Base-by-base conservation (phyloP, 1,284 basidiomycete genomes). In the Tremellales sp. region DNA sequence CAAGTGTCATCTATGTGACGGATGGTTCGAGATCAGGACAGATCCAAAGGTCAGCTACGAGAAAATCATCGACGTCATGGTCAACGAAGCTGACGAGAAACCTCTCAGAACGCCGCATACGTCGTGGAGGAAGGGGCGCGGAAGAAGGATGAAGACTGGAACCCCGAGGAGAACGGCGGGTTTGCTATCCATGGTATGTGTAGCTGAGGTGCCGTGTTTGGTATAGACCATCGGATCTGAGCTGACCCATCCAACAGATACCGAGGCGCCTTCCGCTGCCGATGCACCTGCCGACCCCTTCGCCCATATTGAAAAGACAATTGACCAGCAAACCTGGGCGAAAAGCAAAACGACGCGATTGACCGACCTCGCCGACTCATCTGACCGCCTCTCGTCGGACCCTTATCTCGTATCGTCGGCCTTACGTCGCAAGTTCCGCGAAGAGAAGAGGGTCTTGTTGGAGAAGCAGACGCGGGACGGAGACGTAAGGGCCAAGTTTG, bases 21-120 rank as follows among this genome's bases (percentile, higher is more conserved):
- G 83, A 19, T 91, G 87, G 86, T 97, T 99, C 55, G 93, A 95
- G 74, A 92, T 99, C 45, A 81, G 92, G 56, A 99, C 95, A 2
- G 95, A 99, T 65, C 95, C 93, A 0, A 86, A 94, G 81, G 91
- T 87, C 53, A 39, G 76, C n/a, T 50, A 6, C 13, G 5, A 10
- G 27, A 10, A 25, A 10, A 5, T 31, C 22, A 27, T 18, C 2
- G n/a, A 35, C 22, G 13, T 19, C 8, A 32, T 8, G 25, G 18
- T 47, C 25, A 26, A 12, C 33, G 36, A 34, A 42, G 22, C 45
- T 37, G 31, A 39, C 9, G 10, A 22, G 36, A 22, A 24, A 38
- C 19, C 24, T 18, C 7, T 10, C 60, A 95, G 90, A 95, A 97
- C 61, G 92, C 94, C 0, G 81, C 85, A 18, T 98, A 98, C 67